Percentiles rank a stretch among this genome's conserved stretches.
Evolutionary conservation across 345 rosid genomes (phyloP).

Genomic region (Aurinia saxatilis): DNA sequence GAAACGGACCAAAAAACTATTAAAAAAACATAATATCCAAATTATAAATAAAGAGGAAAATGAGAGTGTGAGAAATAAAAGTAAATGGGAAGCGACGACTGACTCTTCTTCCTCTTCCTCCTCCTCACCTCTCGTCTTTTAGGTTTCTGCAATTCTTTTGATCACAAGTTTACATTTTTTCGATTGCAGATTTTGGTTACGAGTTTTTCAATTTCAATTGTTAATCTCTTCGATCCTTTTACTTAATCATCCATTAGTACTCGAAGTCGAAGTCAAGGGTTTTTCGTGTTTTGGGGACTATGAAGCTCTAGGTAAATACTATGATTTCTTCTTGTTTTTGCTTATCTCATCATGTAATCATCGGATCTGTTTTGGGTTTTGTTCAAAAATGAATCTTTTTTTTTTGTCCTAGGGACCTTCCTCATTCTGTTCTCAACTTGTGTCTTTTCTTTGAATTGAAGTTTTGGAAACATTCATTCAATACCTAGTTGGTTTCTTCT

Average conservation of each 20-base stretch:
- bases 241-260: not conserved
- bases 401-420: too few species aligned
- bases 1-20: slow-evolving; percentile 23
- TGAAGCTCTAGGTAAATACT: slow-evolving; percentile 19
- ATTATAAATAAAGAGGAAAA: not conserved
- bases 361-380: slow-evolving; percentile 27
- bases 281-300: not conserved
- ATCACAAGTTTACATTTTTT: slow-evolving; percentile 4
- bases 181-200: not conserved
- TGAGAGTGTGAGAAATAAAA: slow-evolving; percentile 23
- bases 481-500: not conserved
- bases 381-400: not conserved
- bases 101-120: slow-evolving; percentile 21
- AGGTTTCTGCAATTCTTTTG: slow-evolving; percentile 2
- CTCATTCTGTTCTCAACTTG: not conserved
- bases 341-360: not conserved
- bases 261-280: not conserved
- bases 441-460: not conserved
- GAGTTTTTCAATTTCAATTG: not conserved
- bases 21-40: not conserved
- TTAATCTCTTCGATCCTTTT: not conserved
- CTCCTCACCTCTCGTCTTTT: slow-evolving; percentile 16
- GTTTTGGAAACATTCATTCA: not conserved
- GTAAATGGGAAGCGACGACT: slow-evolving; percentile 32
- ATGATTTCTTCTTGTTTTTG: not conserved